Evolutionary conservation across 352 stramenopile genomes (phyloP), one percentile per base, ranked within the genome.

Genomic region (Phytopythium sindhum): DNA sequence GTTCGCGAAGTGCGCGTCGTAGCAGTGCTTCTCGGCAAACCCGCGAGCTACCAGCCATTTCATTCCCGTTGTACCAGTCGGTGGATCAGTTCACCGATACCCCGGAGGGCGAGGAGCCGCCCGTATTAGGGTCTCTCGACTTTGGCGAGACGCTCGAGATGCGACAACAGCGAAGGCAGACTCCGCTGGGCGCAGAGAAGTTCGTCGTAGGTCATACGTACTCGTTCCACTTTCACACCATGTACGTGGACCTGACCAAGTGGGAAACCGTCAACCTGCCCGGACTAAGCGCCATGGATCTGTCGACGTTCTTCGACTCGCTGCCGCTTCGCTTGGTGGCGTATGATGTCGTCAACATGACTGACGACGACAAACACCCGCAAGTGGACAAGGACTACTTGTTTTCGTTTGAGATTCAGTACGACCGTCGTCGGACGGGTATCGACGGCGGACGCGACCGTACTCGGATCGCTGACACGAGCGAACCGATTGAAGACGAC

Each of bases 221-320:
- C 65, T 92, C 87, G 57, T 96, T 96, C 70, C 80, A 96, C 42
- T 96, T 96, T 63, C 85, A 96, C 70, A 96, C 85, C 1, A 94
- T 94, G 85, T 94, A 94, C 64, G 84, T 93, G 48, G 81, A 96
- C 60, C 67, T 96, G 63, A 80, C 77, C 11, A 72, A 75, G 33
- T 96, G 87, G 87, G 80, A 89, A 63, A 93, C 87, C 2, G 74
- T 84, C 12, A 96, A 96, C 57, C 64, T 96, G 6, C 87, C 87
- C 0, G 80, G 82, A 1, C 57, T 96, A 17, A 88, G 75, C 50
- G 81, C 89, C 41, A 87, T 96, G 79, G 67, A 81, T 29, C 69
- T 96, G 0, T 77, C 80, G 19, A 80, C 77, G n/a, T 94, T 96
- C 55, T 94, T 94, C 53, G 79, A 91, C 63, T 80, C 78, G 23